Evolutionary conservation across 805 yeast species (phyloP), one percentile per base, ranked within the genome.

Genomic region (Saturnispora halmiae): DNA sequence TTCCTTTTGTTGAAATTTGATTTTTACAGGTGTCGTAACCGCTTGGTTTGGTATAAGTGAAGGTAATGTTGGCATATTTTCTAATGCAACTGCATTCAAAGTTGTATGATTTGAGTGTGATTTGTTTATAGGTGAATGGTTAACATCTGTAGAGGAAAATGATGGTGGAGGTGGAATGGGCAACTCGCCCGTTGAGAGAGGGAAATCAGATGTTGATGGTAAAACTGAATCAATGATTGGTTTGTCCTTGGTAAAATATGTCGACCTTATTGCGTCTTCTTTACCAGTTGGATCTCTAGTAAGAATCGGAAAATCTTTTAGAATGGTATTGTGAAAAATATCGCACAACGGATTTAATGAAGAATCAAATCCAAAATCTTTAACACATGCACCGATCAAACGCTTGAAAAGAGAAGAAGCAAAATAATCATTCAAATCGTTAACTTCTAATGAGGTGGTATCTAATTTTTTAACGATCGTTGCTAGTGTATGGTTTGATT

Each of bases 281-380:
- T 40, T 33, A n/a, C 43, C 39, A 13, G 34, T 31, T 33, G 41
- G 43, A 24, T 53, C 64, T 30, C 51, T 71, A n/a, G 75, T 65
- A 4, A 75, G 66, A 41, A 81, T 56, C 8, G 92, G 90, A 52
- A 78, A 82, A 46, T 79, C 86, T 32, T 66, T 66, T 30, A 77
- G 54, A 5, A 82, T 66, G 22, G 73, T 60, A 40, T 72, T 77
- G 53, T 78, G 80, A 50, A 81, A 73, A 2, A 82, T 68, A 48
- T 82, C 90, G 46, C 83, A 72, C 21, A 85, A 57, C 3, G 82
- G 79, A 44, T 69, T 69, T 43, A 82, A 61, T n/a, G 79, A 67
- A 3, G 69, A 55, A 51, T 85, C 87, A 55, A 84, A 84, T 1
- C 94, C 94, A 62, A 79, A 84, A 58, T 84, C 94, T 46, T 76